Evolutionary conservation across 1,284 basidiomycete genomes (phyloP).

Genomic region (Trametes versicolor): DNA sequence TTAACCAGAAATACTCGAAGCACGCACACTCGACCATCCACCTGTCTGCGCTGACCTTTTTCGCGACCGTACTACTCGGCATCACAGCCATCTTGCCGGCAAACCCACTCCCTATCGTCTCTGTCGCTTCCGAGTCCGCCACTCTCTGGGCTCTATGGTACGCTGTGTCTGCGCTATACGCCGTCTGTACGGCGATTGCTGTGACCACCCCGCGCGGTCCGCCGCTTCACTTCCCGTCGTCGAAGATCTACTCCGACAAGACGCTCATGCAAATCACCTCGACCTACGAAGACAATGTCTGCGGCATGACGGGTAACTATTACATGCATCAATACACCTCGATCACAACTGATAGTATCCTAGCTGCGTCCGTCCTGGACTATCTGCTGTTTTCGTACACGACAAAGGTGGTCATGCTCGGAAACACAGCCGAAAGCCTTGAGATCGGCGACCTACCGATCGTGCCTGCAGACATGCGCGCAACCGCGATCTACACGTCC

Average conservation of each 20-base stretch:
- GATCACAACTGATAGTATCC: background rate
- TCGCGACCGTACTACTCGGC: constrained; percentile 61
- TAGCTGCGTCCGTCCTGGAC: constrained; percentile 59
- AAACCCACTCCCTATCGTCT: constrained; percentile 46
- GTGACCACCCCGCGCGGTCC: constrained; percentile 79
- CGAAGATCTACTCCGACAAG: constrained; percentile 80
- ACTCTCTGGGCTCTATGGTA: constrained; percentile 56
- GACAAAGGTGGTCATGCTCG: constrained; percentile 85
- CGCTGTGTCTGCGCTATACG: constrained; percentile 58
- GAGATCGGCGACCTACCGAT: constrained; percentile 90
- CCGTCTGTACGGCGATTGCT: constrained; percentile 57
- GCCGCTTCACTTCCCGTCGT: constrained; percentile 73
- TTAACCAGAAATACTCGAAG: constrained; percentile 59
- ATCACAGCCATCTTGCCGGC: constrained; percentile 64
- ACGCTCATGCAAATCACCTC: constrained; percentile 65
- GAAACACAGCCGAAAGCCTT: constrained; percentile 75
- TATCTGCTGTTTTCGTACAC: constrained; percentile 84
- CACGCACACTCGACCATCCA: constrained; percentile 81
- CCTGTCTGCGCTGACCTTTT: constrained; percentile 64
- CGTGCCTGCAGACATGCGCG: constrained; percentile 76
- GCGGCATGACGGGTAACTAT: constrained; percentile 59
- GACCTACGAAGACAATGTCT: constrained; percentile 70
- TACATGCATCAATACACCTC: background rate
- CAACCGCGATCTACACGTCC: constrained; percentile 54
- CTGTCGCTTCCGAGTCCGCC: constrained; percentile 27